Evolutionary conservation across 139 green algal species (phyloP).

Genomic region (Limnomonas spitsbergensis): DNA sequence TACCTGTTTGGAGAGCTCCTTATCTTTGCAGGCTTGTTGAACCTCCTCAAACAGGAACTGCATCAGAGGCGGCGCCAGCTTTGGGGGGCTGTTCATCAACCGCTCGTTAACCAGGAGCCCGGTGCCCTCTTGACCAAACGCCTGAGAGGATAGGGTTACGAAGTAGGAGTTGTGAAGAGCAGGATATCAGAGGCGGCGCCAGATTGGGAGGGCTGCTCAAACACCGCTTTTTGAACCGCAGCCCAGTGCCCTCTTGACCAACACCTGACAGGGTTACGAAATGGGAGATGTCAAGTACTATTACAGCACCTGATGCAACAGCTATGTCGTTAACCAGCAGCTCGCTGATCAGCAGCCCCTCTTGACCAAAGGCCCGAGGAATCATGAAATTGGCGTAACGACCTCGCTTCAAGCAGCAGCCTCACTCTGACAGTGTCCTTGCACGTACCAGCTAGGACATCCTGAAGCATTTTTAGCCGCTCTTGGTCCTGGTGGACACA

Average conservation of each 20-base stretch:
- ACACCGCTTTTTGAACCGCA: constrained; percentile 85
- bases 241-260: constrained; percentile 41
- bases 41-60: constrained; percentile 82
- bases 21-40: constrained; percentile 54
- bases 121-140: constrained; percentile 38
- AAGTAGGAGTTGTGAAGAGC: neutral
- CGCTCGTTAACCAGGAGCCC: constrained; percentile 85
- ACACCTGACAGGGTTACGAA: too few relatives aligned
- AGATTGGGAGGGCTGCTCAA: constrained; percentile 84
- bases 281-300: too few relatives aligned
- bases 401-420: too few relatives aligned
- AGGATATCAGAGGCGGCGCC: constrained; percentile 72
- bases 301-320: too few relatives aligned
- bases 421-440: neutral
- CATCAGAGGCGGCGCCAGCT: constrained; percentile 77
- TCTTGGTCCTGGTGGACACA: constrained; percentile 35
- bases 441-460: constrained; percentile 44
- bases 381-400: too few relatives aligned
- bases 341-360: too few relatives aligned
- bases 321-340: too few relatives aligned
- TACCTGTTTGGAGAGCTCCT: constrained; percentile 24
- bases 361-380: too few relatives aligned
- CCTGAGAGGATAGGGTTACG: constrained; percentile 29
- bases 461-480: constrained; percentile 55
- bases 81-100: constrained; percentile 82